Percentiles rank a stretch among this genome's conserved stretches.
These are phyloP conservation scores for Noccaea bulbosa DNA, from an alignment of 345 rosid genomes.

Conservation along the genomic window DNA sequence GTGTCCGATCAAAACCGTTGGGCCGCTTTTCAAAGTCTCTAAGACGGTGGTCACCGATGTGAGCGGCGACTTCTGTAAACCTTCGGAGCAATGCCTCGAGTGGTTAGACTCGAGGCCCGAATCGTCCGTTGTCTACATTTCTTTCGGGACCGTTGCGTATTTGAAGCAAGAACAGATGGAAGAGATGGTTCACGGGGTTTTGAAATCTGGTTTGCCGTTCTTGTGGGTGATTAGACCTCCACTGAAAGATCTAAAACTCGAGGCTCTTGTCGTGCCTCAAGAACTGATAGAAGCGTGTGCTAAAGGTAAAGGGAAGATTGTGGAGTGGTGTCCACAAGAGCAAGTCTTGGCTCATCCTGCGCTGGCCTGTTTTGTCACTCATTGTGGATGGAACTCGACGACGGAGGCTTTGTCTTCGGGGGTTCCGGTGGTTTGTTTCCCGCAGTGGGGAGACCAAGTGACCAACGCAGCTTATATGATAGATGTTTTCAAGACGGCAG, in stretches of 20 bases:
- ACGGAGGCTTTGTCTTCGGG: constrained; percentile 71
- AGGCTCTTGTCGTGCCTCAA: background rate
- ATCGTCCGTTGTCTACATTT: constrained; percentile 51
- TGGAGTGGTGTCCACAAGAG: constrained; percentile 40
- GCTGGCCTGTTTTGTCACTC: constrained; percentile 28
- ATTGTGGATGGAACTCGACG: constrained; percentile 47
- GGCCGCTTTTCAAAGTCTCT: constrained; percentile 12
- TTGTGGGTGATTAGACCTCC: constrained; percentile 39
- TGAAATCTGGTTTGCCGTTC: constrained; percentile 11
- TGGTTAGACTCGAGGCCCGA: constrained; percentile 15
- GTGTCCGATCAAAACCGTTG: background rate
- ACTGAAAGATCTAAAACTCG: background rate
- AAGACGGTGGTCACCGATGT: background rate
- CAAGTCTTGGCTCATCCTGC: constrained; percentile 35
- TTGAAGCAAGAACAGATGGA: constrained; percentile 40
- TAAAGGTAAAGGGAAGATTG: constrained; percentile 24
- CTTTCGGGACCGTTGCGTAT: constrained; percentile 51
- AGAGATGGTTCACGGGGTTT: constrained; percentile 47
- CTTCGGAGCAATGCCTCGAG: background rate
- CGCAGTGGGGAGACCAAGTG: constrained; percentile 84
- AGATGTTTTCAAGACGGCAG: constrained; percentile 60
- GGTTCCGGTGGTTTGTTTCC: constrained; percentile 64
- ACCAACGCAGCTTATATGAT: constrained; percentile 61
- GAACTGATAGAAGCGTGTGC: background rate
- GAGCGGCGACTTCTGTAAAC: background rate